These are phyloP conservation scores for Phytophthora idaei DNA, from an alignment of 352 stramenopile species.

Conservation along the genomic window DNA sequence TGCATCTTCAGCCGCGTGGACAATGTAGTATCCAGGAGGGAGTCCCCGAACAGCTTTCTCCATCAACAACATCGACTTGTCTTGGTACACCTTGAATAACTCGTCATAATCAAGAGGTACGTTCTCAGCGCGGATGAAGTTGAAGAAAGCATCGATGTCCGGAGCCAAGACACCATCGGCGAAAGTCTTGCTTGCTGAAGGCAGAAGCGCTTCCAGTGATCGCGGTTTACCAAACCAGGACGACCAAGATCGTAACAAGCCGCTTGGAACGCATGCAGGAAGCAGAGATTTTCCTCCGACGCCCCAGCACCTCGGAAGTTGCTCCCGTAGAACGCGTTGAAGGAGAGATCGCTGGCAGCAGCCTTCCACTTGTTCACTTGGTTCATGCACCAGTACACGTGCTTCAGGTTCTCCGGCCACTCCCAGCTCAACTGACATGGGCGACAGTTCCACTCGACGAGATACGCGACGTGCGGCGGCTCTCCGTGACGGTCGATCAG, in stretches of 20 bases:
- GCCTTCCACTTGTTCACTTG: not conserved
- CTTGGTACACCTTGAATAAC: too few species aligned
- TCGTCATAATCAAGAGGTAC: too few species aligned
- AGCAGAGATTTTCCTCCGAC: not conserved
- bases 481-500: not conserved
- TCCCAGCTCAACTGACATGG: not conserved
- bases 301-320: not conserved
- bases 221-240: not conserved
- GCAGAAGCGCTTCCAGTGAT: too few species aligned
- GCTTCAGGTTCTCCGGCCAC: not conserved
- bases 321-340: not conserved
- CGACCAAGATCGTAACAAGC: not conserved
- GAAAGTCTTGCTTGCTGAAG: too few species aligned
- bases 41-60: too few species aligned
- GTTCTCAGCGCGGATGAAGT: too few species aligned
- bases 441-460: too few species aligned
- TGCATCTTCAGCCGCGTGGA: too few species aligned
- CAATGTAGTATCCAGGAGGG: too few species aligned
- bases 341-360: not conserved
- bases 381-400: not conserved
- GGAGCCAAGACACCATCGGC: too few species aligned
- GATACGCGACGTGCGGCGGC: not conserved
- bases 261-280: not conserved
- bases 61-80: too few species aligned
- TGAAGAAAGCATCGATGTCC: too few species aligned